phyloP scores from a whole-genome alignment of 176 grass and related monocot genomes.

The Ampelocalamus luodianensis region DNA sequence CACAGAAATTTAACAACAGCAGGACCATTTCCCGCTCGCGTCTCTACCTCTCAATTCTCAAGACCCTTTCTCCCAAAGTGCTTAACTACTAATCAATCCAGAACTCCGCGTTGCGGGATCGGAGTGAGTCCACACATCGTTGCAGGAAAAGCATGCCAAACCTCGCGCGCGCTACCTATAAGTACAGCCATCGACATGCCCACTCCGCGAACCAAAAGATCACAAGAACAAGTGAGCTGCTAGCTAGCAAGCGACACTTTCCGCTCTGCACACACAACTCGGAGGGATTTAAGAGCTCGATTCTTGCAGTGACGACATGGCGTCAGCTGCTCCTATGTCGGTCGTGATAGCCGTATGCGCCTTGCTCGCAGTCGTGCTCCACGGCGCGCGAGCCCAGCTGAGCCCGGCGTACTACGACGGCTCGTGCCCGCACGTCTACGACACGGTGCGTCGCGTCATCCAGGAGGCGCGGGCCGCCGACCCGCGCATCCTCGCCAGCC shows the following conservation, averaged over 20 bases:
- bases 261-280: neutral
- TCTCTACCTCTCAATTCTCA: neutral
- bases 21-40: slow-evolving; percentile 16
- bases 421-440: slow-evolving; percentile 47
- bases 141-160: slow-evolving; percentile 28
- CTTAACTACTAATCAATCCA: neutral
- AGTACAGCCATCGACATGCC: slow-evolving; percentile 5
- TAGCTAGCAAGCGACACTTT: neutral
- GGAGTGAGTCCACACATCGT: neutral
- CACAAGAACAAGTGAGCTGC: neutral
- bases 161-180: slow-evolving; percentile 23
- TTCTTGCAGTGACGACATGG: neutral
- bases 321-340: neutral
- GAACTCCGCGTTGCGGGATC: no score
- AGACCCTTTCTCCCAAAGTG: slow-evolving; percentile 35
- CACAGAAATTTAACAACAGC: neutral
- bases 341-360: slow-evolving; percentile 6
- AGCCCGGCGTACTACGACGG: slow-evolving; percentile 42
- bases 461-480: slow-evolving; percentile 46
- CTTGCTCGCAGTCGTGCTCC: slow-evolving; percentile 16
- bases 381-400: slow-evolving; percentile 39
- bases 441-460: slow-evolving; percentile 51
- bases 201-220: neutral
- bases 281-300: neutral
- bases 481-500: slow-evolving; percentile 49